Base-by-base conservation (phyloP, 1,284 basidiomycete genomes). In the Malassezia obtusa region DNA sequence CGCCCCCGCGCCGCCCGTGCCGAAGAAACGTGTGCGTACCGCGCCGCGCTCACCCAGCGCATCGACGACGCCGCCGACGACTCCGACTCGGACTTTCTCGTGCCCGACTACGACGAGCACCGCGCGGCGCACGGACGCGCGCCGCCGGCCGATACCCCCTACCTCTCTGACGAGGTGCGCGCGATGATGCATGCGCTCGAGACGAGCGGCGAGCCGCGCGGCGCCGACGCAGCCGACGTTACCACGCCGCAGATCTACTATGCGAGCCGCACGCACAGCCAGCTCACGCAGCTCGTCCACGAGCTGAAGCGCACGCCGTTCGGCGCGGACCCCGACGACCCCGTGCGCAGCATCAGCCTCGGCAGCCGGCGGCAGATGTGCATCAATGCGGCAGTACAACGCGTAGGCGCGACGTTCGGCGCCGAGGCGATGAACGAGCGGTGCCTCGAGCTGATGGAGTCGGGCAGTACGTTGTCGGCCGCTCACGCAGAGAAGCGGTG, bases 351-450 rank as follows among this genome's bases (percentile, higher is more conserved):
- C 39, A 31, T 68, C 60, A 50, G 62, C 37, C 79, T 98, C 2
- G 92, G 86, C 1, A 89, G 88, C n/a, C 81, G 92, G 31, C 87
- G 84, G 69, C 90, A 94, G 67, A 80, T 96, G 17, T 98, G 92
- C 73, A 89, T 98, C 63, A 89, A 96, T 68, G 84, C 88, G 26
- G 80, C 82, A 22, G 79, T 91, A 11, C 80, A 81, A 41, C 76
- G 77, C 1, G 81, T 71, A 7, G 72, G 65, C 1, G 47, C 78
- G 44, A 57, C 43, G 12, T 45, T 52, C 39, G 77, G 78, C 0
- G 79, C 79, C 12, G 82, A 83, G n/a, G 84, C 90, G 62, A 77
- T 98, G 53, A 92, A 96, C 65, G 92, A 98, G 73, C 83, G 82
- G 28, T 98, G 92, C 74, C 79, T 89, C 28, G 89, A 91, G 62